Percentiles rank a stretch among this genome's conserved stretches.
Conservation (phyloP, 768 basidiomycete genomes). For the Amanita muscaria region DNA sequence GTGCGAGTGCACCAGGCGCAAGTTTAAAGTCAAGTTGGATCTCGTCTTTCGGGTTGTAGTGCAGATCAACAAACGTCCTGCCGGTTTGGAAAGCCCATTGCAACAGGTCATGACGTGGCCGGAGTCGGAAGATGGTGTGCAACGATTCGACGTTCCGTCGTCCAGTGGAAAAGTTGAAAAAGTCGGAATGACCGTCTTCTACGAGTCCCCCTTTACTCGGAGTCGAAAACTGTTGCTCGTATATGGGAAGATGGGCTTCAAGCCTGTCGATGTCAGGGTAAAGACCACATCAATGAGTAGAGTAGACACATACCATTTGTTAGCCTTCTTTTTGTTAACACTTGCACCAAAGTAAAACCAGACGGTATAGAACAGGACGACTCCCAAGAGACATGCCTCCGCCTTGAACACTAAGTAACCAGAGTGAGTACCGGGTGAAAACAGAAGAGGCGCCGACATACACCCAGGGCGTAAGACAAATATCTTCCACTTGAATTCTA, state of each 20-base stretch:
- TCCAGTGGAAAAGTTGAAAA: slow-evolving; percentile 83
- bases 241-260: slow-evolving; percentile 45
- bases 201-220: slow-evolving; percentile 49
- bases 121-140: slow-evolving; percentile 70
- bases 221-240: slow-evolving; percentile 67
- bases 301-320: slow-evolving; percentile 51
- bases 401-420: slow-evolving; percentile 45
- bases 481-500: slow-evolving; percentile 64
- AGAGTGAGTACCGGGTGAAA: background rate
- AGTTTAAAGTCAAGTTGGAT: slow-evolving; percentile 78
- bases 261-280: slow-evolving; percentile 36
- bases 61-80: slow-evolving; percentile 65
- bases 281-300: slow-evolving; percentile 10
- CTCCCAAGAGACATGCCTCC: slow-evolving; percentile 51
- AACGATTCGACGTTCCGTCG: slow-evolving; percentile 67
- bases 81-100: slow-evolving; percentile 53
- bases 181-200: slow-evolving; percentile 68
- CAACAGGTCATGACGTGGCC: slow-evolving; percentile 78
- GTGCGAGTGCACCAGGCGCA: slow-evolving; percentile 34
- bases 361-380: slow-evolving; percentile 45
- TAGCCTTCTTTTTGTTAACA: slow-evolving; percentile 50
- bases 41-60: slow-evolving; percentile 60
- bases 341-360: slow-evolving; percentile 53
- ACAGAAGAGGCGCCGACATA: slow-evolving; percentile 24
- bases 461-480: slow-evolving; percentile 77